Base-by-base conservation (phyloP, 345 rosid species). In the Conringia planisiliqua region DNA sequence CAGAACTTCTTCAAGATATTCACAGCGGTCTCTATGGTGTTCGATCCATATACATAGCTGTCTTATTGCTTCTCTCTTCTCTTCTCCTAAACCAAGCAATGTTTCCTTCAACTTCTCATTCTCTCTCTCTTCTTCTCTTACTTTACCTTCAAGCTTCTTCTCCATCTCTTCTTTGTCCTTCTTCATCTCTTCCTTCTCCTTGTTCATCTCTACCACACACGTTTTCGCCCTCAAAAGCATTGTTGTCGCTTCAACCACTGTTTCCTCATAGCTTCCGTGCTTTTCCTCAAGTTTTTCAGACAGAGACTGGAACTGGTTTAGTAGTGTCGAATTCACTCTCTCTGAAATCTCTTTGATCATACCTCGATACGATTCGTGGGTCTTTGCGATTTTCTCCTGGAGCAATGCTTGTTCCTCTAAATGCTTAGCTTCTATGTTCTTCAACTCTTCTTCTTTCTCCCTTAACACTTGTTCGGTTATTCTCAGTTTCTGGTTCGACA, bases 401-500 rank as follows among this genome's bases (percentile, higher is more conserved):
- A 95, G 87, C 47, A 80, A 30, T 74, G 75, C 81, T 64, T 77
- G 89, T 73, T 95, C 86, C 85, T 88, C 86, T 72, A 67, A 74
- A 78, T 85, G 81, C 80, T 80, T 84, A 40, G 83, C 87, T 82
- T 89, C 96, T 16, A 86, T 85, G 70, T 81, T 81, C 81, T 82
- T 84, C 71, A 80, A 79, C 44, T 70, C 78, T 65, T 86, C 96
- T 83, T 92, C 99, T 68, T 74, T 89, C 87, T 92, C 96, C 1
- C 79, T 63, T 14, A 95, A 84, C 39, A 86, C 81, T 67, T 95
- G 98, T 16, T 95, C 97, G 1, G 96, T 89, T 74, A 92, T 82
- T 39, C 99, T 89, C 40, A 89, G 92, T 79, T 95, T 92, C 88
- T 95, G 98, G 86, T 88, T 95, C 10, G 98, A 92, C 66, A 95